Conservation (phyloP, 2,329 filamentous ascomycete genomes). For the Trichoderma oligosporum region DNA sequence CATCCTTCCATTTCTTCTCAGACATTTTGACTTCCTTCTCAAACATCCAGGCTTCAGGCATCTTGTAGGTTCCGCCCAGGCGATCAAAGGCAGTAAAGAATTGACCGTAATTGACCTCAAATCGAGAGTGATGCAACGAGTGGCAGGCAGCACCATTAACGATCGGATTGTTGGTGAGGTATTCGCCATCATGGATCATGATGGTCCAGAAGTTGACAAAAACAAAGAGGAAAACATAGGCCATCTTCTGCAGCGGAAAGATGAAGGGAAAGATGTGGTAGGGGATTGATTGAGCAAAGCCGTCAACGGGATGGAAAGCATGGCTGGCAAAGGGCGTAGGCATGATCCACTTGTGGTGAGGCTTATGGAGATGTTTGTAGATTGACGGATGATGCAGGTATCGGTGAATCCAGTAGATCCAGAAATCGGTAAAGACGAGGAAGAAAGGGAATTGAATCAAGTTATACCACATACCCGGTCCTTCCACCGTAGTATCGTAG, state of each 20-base stretch:
- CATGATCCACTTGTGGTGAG: slow-evolving; percentile 99
- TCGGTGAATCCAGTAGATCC: slow-evolving; percentile 90
- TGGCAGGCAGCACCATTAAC: slow-evolving; percentile 95
- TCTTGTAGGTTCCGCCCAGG: slow-evolving; percentile 78
- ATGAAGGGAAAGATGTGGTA: slow-evolving; percentile 93
- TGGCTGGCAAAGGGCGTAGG: slow-evolving; percentile 89
- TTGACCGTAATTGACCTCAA: slow-evolving; percentile 77
- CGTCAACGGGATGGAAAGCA: slow-evolving; percentile 92
- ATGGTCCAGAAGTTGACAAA: slow-evolving; percentile 98
- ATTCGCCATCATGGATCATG: slow-evolving; percentile 94
- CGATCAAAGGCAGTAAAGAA: slow-evolving; percentile 92
- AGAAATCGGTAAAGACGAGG: slow-evolving; percentile 81
- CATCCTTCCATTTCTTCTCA: slow-evolving; percentile 71
- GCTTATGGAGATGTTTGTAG: slow-evolving; percentile 91
- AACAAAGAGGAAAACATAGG: slow-evolving; percentile 79
- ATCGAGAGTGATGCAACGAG: slow-evolving; percentile 62
- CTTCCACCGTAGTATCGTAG: slow-evolving; percentile 74
- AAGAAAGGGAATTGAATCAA: slow-evolving; percentile 82
- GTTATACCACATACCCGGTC: slow-evolving; percentile 74
- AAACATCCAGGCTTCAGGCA: slow-evolving; percentile 83
- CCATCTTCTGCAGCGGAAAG: slow-evolving; percentile 87
- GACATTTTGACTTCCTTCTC: slow-evolving; percentile 83
- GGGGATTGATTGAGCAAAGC: slow-evolving; percentile 80
- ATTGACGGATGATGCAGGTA: slow-evolving; percentile 70
- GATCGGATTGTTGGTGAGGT: slow-evolving; percentile 82